Evolutionary conservation across 1,284 basidiomycete species (phyloP).

Genomic region (Garcileccinum viscosum): DNA sequence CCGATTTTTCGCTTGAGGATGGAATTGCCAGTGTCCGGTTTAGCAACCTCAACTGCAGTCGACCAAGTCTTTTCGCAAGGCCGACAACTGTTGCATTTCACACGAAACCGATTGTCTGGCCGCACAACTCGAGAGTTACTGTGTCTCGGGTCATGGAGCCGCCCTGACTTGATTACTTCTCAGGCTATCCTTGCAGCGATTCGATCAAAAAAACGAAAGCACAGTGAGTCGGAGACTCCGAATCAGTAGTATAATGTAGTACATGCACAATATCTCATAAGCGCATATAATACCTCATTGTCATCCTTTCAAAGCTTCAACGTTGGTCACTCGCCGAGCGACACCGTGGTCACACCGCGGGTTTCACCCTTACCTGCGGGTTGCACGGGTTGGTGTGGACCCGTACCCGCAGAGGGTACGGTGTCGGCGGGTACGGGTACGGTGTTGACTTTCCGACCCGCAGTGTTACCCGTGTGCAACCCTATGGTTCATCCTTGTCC

Average conservation of each 20-base stretch:
- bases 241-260: not conserved
- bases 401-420: slow-evolving; percentile 1
- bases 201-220: not conserved
- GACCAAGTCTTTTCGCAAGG: no score
- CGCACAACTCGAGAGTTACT: not conserved
- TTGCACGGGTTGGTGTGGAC: slow-evolving; percentile 10
- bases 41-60: no score
- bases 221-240: not conserved
- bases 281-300: not conserved
- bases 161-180: not conserved
- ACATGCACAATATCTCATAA: not conserved
- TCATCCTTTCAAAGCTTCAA: no score
- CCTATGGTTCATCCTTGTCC: no score
- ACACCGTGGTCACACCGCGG: not conserved
- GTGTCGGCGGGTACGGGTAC: slow-evolving; percentile 5
- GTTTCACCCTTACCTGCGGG: not conserved
- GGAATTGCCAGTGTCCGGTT: no score
- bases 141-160: slow-evolving; percentile 1
- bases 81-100: no score
- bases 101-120: not conserved
- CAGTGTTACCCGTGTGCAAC: not conserved
- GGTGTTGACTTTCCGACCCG: slow-evolving; percentile 5
- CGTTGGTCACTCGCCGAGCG: no score
- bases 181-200: not conserved
- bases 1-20: no score